These are phyloP conservation scores for Epichloe elymi DNA, from an alignment of 2,329 filamentous ascomycete genomes.

Conservation along the genomic window DNA sequence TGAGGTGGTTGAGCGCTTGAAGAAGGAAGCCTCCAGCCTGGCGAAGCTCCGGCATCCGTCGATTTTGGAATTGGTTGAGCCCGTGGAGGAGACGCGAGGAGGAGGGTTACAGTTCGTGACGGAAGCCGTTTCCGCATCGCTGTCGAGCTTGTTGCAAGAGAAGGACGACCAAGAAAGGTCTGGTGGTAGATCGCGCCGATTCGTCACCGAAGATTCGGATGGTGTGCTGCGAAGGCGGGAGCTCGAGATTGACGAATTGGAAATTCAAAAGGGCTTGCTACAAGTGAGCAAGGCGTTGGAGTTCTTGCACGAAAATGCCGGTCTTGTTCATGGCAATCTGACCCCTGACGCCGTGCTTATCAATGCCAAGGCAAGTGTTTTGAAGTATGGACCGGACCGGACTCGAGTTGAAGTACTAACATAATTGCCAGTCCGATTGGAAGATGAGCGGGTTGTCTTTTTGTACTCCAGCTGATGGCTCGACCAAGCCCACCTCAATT, in stretches of 20 bases:
- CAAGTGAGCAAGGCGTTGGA: slow-evolving; percentile 91
- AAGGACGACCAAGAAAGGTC: slow-evolving; percentile 76
- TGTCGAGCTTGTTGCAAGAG: slow-evolving; percentile 68
- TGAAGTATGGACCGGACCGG: not conserved
- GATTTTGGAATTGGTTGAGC: slow-evolving; percentile 83
- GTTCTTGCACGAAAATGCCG: slow-evolving; percentile 90
- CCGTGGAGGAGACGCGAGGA: slow-evolving; percentile 83
- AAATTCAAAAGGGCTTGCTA: slow-evolving; percentile 90
- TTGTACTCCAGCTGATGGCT: slow-evolving; percentile 66
- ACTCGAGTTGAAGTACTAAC: not conserved
- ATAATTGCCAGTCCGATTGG: slow-evolving; percentile 64
- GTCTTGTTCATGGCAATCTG: slow-evolving; percentile 84
- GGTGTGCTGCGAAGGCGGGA: slow-evolving; percentile 63
- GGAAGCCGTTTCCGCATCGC: slow-evolving; percentile 78
- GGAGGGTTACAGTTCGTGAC: slow-evolving; percentile 94
- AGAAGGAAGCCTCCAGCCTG: slow-evolving; percentile 80
- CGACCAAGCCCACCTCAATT: slow-evolving; percentile 61
- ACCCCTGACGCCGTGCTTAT: slow-evolving; percentile 83
- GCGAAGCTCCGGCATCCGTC: slow-evolving; percentile 83
- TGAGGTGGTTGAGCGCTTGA: slow-evolving; percentile 80
- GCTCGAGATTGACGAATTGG: slow-evolving; percentile 87
- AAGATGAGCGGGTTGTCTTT: slow-evolving; percentile 94
- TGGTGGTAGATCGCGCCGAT: slow-evolving; percentile 62
- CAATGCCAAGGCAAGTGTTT: slow-evolving; percentile 64
- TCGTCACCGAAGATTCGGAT: slow-evolving; percentile 67